Evolutionary conservation across 768 basidiomycete species (phyloP), one percentile per base, ranked within the genome.

Genomic region (Wakefieldia striispora): DNA sequence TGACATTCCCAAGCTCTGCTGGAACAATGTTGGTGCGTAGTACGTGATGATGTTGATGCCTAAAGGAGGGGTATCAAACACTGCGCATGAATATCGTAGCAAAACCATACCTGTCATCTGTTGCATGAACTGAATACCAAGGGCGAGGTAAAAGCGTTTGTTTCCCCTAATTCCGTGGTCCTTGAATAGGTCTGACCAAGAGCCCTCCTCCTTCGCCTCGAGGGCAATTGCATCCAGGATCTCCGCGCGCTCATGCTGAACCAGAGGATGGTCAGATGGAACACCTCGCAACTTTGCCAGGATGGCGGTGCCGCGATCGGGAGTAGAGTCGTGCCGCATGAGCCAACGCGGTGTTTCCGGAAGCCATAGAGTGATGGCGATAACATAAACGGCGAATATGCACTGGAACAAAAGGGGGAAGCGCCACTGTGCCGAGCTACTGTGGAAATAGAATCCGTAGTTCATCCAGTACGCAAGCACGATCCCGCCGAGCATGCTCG

Each of bases 401-500:
- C 40, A 47, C 21, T 51, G 50, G 26, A 51, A 51, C 2, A 51
- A 26, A 17, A 51, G 43, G 26, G 50, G 50, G 14, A 51, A 51
- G 11, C 53, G 53, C 53, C 51, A 54, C 11, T 54, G 51, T 13
- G 40, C 44, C 5, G 51, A 54, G 17, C 24, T 47, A n/a, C 11
- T 34, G 40, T 54, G 44, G 33, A 54, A 54, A 53, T 46, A 54
- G 21, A 54, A 47, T 3, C 53, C 53, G 12, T 54, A 54, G 40
- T 54, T 54, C 16, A 53, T 54, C 53, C 53, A 54, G 37, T 54
- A 54, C 21, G 45, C 53, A 35, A 54, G 51, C 40, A 54, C 16
- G 19, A 54, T 27, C 14, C 50, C 53, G 10, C 51, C 44, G n/a
- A 54, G 53, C 51, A 54, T 53, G 31, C 53, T 53, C 21, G 51